A percentile compares a stretch with the other conserved stretches of the same genome.
These are phyloP conservation scores for Chlamydomonas schloesseri DNA, from an alignment of 139 green algal species.

Conservation along the genomic window DNA sequence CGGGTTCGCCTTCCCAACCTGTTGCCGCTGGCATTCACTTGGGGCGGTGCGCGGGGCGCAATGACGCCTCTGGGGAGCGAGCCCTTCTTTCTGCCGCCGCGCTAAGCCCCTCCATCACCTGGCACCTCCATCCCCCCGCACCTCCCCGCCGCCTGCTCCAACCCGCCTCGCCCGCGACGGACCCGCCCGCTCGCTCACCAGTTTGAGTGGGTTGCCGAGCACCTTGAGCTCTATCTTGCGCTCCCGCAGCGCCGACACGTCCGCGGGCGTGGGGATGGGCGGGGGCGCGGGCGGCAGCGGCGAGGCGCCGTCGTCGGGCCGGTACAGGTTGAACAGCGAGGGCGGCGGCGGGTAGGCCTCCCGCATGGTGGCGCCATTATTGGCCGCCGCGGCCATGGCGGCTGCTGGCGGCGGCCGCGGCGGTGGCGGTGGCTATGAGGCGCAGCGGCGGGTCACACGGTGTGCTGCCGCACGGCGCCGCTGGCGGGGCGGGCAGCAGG, in stretches of 20 bases:
- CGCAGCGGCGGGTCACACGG: too few relatives aligned
- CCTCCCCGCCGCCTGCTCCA: too few relatives aligned
- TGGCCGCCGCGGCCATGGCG: conserved; percentile 9
- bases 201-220: conserved; percentile 28
- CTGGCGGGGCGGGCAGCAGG: too few relatives aligned
- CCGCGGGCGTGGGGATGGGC: conserved; percentile 19
- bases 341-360: conserved; percentile 34
- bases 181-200: background rate
- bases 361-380: conserved; percentile 8
- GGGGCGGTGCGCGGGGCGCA: background rate
- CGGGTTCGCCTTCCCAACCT: too few relatives aligned
- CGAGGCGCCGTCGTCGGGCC: conserved; percentile 24
- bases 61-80: background rate
- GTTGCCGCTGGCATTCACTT: background rate
- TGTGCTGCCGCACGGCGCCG: too few relatives aligned
- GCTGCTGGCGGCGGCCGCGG: background rate
- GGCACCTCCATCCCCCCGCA: too few relatives aligned
- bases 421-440: background rate
- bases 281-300: conserved; percentile 22
- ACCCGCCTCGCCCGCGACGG: too few relatives aligned
- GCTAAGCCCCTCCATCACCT: too few relatives aligned
- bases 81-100: too few relatives aligned
- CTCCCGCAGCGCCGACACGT: conserved; percentile 10
- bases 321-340: conserved; percentile 42
- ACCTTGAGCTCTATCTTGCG: conserved; percentile 33